Conservation (phyloP, 495 filamentous ascomycete genomes). For the Venustampulla echinocandica region DNA sequence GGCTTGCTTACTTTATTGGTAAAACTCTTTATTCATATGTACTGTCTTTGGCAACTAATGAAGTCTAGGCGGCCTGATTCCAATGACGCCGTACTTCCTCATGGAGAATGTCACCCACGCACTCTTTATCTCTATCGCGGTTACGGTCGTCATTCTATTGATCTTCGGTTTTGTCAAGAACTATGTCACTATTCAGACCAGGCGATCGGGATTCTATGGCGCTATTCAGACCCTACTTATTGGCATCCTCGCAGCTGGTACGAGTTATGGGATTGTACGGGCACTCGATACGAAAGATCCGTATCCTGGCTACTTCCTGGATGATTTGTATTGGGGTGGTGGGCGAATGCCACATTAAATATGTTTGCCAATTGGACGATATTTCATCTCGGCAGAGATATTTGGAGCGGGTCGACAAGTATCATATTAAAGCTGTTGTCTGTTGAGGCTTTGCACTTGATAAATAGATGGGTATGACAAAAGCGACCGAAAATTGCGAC, state of each 20-base stretch:
- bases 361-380: too few species aligned
- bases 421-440: too few species aligned
- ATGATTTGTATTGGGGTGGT: too few species aligned
- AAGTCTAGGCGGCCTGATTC: slow-evolving; percentile 39
- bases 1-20: slow-evolving; percentile 44
- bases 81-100: slow-evolving; percentile 50
- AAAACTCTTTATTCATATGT: too few species aligned
- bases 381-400: too few species aligned
- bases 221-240: slow-evolving; percentile 35
- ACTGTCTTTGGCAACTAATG: too few species aligned
- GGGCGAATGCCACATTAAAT: too few species aligned
- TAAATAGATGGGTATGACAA: too few species aligned
- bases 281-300: slow-evolving; percentile 7
- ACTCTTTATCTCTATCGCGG: slow-evolving; percentile 39
- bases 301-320: not conserved
- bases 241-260: slow-evolving; percentile 33
- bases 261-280: slow-evolving; percentile 35
- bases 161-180: slow-evolving; percentile 46
- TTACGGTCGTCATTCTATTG: slow-evolving; percentile 44
- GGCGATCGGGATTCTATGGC: slow-evolving; percentile 30
- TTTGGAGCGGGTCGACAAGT: too few species aligned
- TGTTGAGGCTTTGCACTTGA: too few species aligned
- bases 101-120: slow-evolving; percentile 34
- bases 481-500: too few species aligned
- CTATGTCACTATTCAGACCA: slow-evolving; percentile 29